Evolutionary conservation across 257 asterid genomes (phyloP).

Genomic region (Solanum ossicruentum): DNA sequence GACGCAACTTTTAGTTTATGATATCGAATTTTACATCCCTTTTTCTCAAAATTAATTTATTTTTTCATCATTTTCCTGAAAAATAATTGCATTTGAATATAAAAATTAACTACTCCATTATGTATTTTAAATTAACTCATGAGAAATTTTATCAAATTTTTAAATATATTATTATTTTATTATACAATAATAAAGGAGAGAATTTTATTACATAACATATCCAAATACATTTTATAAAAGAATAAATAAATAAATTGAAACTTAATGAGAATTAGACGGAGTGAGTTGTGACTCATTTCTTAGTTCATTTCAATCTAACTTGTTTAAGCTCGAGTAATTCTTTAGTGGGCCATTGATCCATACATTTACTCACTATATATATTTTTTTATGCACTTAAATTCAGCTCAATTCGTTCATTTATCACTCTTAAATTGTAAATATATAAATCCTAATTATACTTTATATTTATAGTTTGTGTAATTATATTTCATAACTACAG

Average conservation of each 20-base stretch:
- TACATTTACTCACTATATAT: not conserved
- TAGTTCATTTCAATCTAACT: not conserved
- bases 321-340: not conserved
- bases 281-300: not conserved
- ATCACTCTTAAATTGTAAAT: too few species aligned
- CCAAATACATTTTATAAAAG: not conserved
- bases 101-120: not conserved
- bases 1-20: not conserved
- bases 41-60: not conserved
- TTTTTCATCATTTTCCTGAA: not conserved
- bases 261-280: not conserved
- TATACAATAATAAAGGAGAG: not conserved
- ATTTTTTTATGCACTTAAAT: not conserved
- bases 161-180: too few species aligned
- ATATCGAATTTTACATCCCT: not conserved
- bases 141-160: not conserved
- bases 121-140: not conserved
- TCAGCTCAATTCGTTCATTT: not conserved
- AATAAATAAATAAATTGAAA: not conserved
- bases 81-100: too few species aligned
- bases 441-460: too few species aligned
- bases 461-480: too few species aligned
- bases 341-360: not conserved
- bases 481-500: too few species aligned
- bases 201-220: too few species aligned